Evolutionary conservation across 495 filamentous ascomycete genomes (phyloP).

Genomic region (Penicillium maclennaniae): DNA sequence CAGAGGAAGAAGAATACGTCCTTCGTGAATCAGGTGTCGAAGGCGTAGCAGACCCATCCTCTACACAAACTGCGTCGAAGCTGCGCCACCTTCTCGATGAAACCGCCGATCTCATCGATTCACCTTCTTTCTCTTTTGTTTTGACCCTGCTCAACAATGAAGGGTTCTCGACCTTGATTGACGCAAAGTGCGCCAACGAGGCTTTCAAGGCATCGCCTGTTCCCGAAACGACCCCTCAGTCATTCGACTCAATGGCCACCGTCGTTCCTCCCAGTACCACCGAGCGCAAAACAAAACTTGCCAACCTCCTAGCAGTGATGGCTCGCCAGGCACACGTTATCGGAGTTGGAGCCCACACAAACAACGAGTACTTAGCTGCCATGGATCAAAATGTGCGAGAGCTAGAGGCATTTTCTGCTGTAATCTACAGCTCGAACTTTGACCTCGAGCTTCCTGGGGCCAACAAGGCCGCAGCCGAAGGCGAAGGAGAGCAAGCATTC

Average conservation of each 20-base stretch:
- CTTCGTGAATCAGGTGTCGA: constrained; percentile 78
- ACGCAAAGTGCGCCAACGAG: constrained; percentile 70
- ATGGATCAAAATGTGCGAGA: constrained; percentile 77
- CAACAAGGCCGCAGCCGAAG: constrained; percentile 12
- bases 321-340: constrained; percentile 86
- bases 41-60: constrained; percentile 44
- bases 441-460: constrained; percentile 58
- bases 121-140: constrained; percentile 80
- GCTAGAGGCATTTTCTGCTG: constrained; percentile 89
- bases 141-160: constrained; percentile 82
- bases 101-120: constrained; percentile 92
- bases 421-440: constrained; percentile 91
- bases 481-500: constrained; percentile 12
- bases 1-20: constrained; percentile 72
- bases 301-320: constrained; percentile 81
- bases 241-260: constrained; percentile 41
- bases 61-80: constrained; percentile 45
- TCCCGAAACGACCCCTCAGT: constrained; percentile 41
- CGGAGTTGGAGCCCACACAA: constrained; percentile 62
- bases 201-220: constrained; percentile 63
- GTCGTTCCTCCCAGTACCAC: constrained; percentile 30
- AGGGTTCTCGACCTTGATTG: constrained; percentile 75
- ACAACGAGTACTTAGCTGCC: constrained; percentile 80
- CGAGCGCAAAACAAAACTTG: constrained; percentile 68
- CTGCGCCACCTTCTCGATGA: constrained; percentile 91